Percentiles rank a stretch among this genome's conserved stretches.
Evolutionary conservation across 805 yeast species (phyloP).

Genomic region (Metschnikowia anglica): DNA sequence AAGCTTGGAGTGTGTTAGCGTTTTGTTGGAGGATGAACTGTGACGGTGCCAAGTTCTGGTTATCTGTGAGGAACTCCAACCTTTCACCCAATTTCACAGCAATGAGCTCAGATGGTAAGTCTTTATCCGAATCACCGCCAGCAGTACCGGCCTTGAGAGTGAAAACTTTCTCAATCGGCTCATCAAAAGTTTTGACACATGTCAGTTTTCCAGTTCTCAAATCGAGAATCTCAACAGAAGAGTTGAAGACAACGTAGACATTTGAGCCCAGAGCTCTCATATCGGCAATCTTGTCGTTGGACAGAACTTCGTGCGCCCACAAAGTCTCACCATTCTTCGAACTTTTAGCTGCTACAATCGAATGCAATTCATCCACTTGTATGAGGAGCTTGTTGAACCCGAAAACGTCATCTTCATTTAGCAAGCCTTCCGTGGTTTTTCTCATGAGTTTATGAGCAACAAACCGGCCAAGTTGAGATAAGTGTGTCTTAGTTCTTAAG

Average conservation of each 20-base stretch:
- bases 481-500: conserved; percentile 32
- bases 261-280: conserved; percentile 8
- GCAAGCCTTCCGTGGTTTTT: conserved; percentile 5
- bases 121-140: neutral
- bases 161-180: conserved; percentile 7
- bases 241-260: conserved; percentile 15
- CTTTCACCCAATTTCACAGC: conserved; percentile 13
- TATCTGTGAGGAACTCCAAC: conserved; percentile 5
- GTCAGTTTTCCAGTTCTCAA: conserved; percentile 15
- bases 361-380: conserved; percentile 23
- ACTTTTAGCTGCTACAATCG: conserved; percentile 14
- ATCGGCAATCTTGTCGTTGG: conserved; percentile 2
- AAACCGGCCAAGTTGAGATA: conserved; percentile 33
- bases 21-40: conserved; percentile 19
- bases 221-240: conserved; percentile 14
- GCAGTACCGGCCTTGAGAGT: neutral
- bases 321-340: conserved; percentile 11
- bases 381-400: conserved; percentile 37
- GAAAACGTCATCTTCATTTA: conserved; percentile 23
- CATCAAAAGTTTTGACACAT: neutral
- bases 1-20: conserved; percentile 22
- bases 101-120: conserved; percentile 1
- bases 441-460: conserved; percentile 6
- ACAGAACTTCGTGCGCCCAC: conserved; percentile 10
- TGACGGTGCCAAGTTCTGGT: conserved; percentile 4